Evolutionary conservation across 345 rosid species (phyloP).

Genomic region (Camelina hispida): DNA sequence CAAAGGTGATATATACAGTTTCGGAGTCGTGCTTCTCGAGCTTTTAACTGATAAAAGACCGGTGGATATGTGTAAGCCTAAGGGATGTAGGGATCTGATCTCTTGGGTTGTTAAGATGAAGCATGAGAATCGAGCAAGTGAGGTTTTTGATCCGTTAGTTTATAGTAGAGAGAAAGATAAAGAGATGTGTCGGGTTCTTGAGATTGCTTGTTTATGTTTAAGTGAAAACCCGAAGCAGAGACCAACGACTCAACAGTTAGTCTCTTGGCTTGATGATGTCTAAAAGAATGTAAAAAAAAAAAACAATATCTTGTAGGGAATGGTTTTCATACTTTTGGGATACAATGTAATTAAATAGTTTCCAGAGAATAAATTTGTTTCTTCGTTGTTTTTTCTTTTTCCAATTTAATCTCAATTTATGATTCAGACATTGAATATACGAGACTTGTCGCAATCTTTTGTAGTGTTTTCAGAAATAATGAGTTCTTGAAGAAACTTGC

Average conservation of each 20-base stretch:
- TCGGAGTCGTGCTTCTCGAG: slow-evolving; percentile 90
- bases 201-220: slow-evolving; percentile 75
- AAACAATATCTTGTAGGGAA: slow-evolving; percentile 27
- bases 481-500: neutral
- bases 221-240: slow-evolving; percentile 63
- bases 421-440: slow-evolving; percentile 23
- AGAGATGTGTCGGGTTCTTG: slow-evolving; percentile 64
- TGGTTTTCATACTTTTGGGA: slow-evolving; percentile 35
- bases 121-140: slow-evolving; percentile 62
- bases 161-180: slow-evolving; percentile 63
- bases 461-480: slow-evolving; percentile 2
- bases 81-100: slow-evolving; percentile 66
- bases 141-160: slow-evolving; percentile 70
- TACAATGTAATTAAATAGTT: slow-evolving; percentile 40
- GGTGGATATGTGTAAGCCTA: slow-evolving; percentile 82
- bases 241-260: slow-evolving; percentile 71
- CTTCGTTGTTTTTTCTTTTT: slow-evolving; percentile 5
- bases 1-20: slow-evolving; percentile 86
- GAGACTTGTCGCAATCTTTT: neutral
- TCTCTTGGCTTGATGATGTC: slow-evolving; percentile 64
- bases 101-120: slow-evolving; percentile 73
- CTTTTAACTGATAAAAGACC: slow-evolving; percentile 88
- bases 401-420: neutral
- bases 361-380: slow-evolving; percentile 37
- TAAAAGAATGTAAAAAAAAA: slow-evolving; percentile 1